Evolutionary conservation across 495 filamentous ascomycete genomes (phyloP).

Genomic region (Massariosphaeria phaeospora): DNA sequence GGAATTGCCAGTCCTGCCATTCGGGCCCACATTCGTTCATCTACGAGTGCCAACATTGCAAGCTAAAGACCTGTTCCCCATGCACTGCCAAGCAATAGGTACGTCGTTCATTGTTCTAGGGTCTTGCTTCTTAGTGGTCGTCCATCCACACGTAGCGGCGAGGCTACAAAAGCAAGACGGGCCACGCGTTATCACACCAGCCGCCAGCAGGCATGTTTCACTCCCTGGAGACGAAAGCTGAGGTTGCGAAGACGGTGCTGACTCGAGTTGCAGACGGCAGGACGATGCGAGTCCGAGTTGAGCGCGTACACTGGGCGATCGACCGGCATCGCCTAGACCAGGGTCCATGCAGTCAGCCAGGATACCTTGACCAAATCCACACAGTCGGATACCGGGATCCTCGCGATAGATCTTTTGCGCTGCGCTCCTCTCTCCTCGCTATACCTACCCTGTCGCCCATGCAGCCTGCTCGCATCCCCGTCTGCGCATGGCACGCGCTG

Average conservation of each 20-base stretch:
- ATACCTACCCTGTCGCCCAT: conserved; percentile 2
- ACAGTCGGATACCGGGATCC: conserved; percentile 10
- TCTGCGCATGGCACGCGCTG: neutral
- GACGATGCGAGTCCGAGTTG: conserved; percentile 12
- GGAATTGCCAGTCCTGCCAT: conserved; percentile 73
- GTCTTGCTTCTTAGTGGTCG: too few species aligned
- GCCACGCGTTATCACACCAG: conserved; percentile 6
- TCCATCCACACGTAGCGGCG: conserved; percentile 2
- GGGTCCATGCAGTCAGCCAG: conserved; percentile 5
- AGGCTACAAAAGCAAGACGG: neutral
- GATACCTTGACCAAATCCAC: conserved; percentile 13
- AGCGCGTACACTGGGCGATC: conserved; percentile 22
- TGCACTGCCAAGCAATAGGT: conserved; percentile 56
- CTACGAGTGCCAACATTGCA: conserved; percentile 73
- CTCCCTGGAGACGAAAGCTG: neutral
- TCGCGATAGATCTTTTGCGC: conserved; percentile 9
- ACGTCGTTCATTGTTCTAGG: too few species aligned
- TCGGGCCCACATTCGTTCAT: conserved; percentile 78
- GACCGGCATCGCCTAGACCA: conserved; percentile 2
- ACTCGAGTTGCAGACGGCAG: conserved; percentile 18
- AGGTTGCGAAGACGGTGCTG: neutral
- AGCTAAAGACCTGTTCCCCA: conserved; percentile 65
- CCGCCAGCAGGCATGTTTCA: neutral
- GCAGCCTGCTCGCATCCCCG: neutral
- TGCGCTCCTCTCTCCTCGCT: neutral